These are phyloP conservation scores for Teratosphaeria epicoccoides DNA, from an alignment of 2,329 filamentous ascomycete genomes.

Conservation along the genomic window DNA sequence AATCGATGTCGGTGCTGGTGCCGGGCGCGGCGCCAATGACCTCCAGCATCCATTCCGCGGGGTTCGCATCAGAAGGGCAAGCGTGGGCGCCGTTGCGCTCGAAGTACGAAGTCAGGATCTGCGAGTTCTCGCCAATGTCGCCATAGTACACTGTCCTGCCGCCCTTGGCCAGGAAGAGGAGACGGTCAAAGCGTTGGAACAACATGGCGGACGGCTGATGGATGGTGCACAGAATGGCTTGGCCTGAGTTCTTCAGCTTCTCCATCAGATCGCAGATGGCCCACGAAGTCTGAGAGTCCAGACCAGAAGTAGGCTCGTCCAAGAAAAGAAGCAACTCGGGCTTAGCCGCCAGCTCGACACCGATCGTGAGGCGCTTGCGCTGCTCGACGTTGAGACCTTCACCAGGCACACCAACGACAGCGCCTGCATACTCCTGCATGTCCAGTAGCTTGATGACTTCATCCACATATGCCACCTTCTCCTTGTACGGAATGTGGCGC, in stretches of 20 bases:
- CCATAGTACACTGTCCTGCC: conserved; percentile 75
- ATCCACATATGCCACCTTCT: conserved; percentile 80
- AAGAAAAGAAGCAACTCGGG: conserved; percentile 82
- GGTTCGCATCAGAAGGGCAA: conserved; percentile 62
- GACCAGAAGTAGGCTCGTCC: conserved; percentile 88
- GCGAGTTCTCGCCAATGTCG: conserved; percentile 61
- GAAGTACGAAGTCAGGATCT: conserved; percentile 62
- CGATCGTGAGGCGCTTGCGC: conserved; percentile 74
- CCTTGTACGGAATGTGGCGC: conserved; percentile 55
- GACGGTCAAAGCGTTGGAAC: conserved; percentile 79
- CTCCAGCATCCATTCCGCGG: conserved; percentile 69
- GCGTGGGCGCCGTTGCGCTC: conserved; percentile 56
- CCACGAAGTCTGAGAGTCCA: conserved; percentile 90
- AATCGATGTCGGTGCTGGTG: conserved; percentile 40
- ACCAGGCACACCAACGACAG: conserved; percentile 79
- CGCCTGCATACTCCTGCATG: conserved; percentile 83
- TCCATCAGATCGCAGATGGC: conserved; percentile 79
- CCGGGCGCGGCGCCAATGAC: conserved; percentile 45
- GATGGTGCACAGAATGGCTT: conserved; percentile 93
- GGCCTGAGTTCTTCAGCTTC: conserved; percentile 78
- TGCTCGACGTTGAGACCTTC: conserved; percentile 67
- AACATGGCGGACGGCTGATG: conserved; percentile 95
- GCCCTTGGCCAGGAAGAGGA: conserved; percentile 66
- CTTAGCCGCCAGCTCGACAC: conserved; percentile 90
- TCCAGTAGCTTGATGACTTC: conserved; percentile 84